Base-by-base conservation (phyloP, 257 asterid genomes). In the Solanum medicagineum region DNA sequence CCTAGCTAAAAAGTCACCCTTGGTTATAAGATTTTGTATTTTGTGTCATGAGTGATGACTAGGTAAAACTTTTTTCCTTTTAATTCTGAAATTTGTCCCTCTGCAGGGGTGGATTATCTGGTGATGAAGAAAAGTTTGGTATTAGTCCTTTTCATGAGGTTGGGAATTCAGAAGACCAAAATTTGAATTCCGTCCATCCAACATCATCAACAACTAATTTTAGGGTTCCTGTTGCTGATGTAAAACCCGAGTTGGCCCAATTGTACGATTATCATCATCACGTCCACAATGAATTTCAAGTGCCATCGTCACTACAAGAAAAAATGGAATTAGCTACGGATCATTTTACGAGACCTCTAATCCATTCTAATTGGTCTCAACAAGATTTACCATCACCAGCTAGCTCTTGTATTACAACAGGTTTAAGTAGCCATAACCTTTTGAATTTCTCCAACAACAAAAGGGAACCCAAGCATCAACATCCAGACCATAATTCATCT, bases 111-210 rank as follows among this genome's bases (percentile, higher is more conserved):
- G 95, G 96, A 85, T 15, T 90, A 83, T 89, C 86, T 5, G 86
- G 81, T 85, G 90, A 89, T 10, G 90, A 92, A 32, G 94, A 93
- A 84, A 89, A 94, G 87, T 92, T 63, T 82, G 94, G 92, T 29
- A 91, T 79, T 0, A 84, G 93, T 88, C 88, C 90, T 80, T 94
- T 90, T 88, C 93, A 88, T 26, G 47, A 53, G 7, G 90, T 87
- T 44, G 95, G 93, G 59, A 91, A 89, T 62, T 93, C 95, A 92
- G 97, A 92, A 85, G 94, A 91, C 59, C 97, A 92, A 83, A 90
- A 85, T 32, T 69, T 92, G 85, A 89, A 85, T 74, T 90, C 83
- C 8, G 83, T 79, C 26, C 56, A 82, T 66, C 85, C 85, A 66
- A 66, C 47, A 66, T 29, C 74, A 66, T 29, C 74, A 62, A 45